Evolutionary conservation across 345 rosid genomes (phyloP), one percentile per base, ranked within the genome.

Genomic region (Melaleuca quinquenervia): DNA sequence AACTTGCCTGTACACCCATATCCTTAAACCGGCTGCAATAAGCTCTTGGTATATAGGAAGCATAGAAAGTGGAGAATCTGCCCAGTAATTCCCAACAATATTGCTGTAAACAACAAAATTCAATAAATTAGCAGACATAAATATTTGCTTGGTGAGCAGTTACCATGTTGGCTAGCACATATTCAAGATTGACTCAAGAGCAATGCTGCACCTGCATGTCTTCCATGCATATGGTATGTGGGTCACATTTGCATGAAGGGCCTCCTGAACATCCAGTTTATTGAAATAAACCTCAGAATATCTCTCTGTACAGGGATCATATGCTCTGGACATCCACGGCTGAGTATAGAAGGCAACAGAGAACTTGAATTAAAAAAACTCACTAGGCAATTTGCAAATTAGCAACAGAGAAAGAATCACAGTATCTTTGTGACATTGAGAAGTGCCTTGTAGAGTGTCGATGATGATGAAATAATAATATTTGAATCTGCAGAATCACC

Each of bases 321-420:
- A 96, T 82, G 98, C 97, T 90, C 99, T 93, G 54, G 98, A 93
- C 97, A 96, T 97, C 99, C 98, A 96, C 70, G 98, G 99, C 98
- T 95, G 91, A 87, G 86, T 89, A 76, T 84, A 52, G 85, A 83
- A 89, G 53, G 51, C 85, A 86, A 22, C 84, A 41, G 74, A 55
- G 82, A 55, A 83, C 86, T 51, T 44, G 52, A 53, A 44, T 84
- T 41, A 60, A 21, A 44, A 70, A 70, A 32, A 32, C 18, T 70
- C 78, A 8, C 78, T 32, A 32, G 48, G 78, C 78, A 32, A 24
- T 32, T 32, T 32, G 75, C 48, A 32, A 18, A 12, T 16, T 32
- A 70, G 78, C 78, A 70, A 70, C 78, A 70, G 78, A 70, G 78
- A 9, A 70, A 70, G 18, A 32, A 32, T 70, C 78, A 18, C 3